These are phyloP conservation scores for Paspalum notatum DNA, from an alignment of 176 grass and related monocot species.

Conservation along the genomic window DNA sequence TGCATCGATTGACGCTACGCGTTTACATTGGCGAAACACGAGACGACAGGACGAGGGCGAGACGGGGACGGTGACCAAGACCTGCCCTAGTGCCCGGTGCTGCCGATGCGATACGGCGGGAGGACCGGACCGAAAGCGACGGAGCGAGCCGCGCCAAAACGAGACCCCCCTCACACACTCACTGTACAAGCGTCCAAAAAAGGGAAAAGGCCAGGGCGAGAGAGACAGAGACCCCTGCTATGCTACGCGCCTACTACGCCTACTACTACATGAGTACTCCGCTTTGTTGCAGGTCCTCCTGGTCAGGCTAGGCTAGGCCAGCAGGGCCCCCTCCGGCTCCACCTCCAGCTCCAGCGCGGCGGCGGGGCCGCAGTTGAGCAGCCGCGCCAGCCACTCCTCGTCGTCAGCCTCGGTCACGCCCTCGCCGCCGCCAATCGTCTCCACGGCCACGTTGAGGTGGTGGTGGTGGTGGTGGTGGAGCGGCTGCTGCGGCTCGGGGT, in stretches of 20 bases:
- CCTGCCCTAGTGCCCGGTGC: too few species aligned
- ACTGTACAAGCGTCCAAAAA: slow-evolving; percentile 34
- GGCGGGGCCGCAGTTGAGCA: slow-evolving; percentile 28
- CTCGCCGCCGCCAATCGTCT: slow-evolving; percentile 17
- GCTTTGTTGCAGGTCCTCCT: too few species aligned
- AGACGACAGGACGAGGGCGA: too few species aligned
- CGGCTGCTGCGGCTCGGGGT: neutral
- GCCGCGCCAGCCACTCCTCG: slow-evolving; percentile 58
- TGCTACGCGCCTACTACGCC: neutral
- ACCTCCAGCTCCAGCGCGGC: neutral
- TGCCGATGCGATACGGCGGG: neutral
- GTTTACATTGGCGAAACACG: too few species aligned
- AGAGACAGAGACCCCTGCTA: neutral
- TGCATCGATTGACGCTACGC: too few species aligned
- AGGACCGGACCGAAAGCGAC: neutral
- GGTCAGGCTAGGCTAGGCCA: neutral
- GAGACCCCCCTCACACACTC: neutral
- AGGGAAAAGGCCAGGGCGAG: neutral
- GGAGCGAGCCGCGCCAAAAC: slow-evolving; percentile 14
- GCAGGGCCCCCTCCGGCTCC: neutral
- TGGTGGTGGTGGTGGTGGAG: neutral
- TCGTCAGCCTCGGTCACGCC: slow-evolving; percentile 26
- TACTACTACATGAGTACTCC: neutral
- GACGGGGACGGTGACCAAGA: too few species aligned
- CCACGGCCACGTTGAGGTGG: neutral